Base-by-base conservation (phyloP, 2,329 filamentous ascomycete genomes). In the Aspergillus texensis region DNA sequence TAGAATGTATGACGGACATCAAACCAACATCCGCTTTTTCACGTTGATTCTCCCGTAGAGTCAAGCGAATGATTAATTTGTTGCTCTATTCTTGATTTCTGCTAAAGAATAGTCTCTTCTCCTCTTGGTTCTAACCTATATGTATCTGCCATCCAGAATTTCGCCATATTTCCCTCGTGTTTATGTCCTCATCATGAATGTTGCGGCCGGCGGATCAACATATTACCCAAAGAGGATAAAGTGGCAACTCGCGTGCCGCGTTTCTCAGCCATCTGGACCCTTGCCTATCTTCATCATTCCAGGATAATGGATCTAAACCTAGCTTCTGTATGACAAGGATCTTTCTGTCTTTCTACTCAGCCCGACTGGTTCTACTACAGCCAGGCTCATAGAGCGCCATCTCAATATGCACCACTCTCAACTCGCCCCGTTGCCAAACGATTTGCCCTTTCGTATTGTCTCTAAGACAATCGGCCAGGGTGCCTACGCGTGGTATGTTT, bases 391-490 rank as follows among this genome's bases (percentile, higher is more conserved):
- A 41, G 65, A 62, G n/a, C 8, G n/a, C 54, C 19, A 26, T 32
- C 48, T 41, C 69, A 74, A 70, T 61, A 87, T 88, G 82, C 84
- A 83, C 73, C 85, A 96, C 86, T 96, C 93, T 69, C 95, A 99
- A 81, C 82, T 94, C 70, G 93, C 93, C 74, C 93, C 94, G 68
- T 83, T 98, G 57, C 95, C 95, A 28, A 74, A 72, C 66, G 88
- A 97, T 74, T 85, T 99, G 57, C 95, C 95, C 58, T 99, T 99
- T 79, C 89, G 94, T 68, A 90, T 99, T 74, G 87, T 99, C 72
- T 98, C 95, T 65, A 95, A 95, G 78, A 99, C 95, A 16, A 97
- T 99, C 72, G 95, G 95, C 61, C 91, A 93, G 76, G 95, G 95
- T 71, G 95, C 95, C 71, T 99, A 99, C 85, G 95, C 95, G 77